These are phyloP conservation scores for Umbellularia californica DNA, from an alignment of 164 flowering plant species.

Conservation along the genomic window DNA sequence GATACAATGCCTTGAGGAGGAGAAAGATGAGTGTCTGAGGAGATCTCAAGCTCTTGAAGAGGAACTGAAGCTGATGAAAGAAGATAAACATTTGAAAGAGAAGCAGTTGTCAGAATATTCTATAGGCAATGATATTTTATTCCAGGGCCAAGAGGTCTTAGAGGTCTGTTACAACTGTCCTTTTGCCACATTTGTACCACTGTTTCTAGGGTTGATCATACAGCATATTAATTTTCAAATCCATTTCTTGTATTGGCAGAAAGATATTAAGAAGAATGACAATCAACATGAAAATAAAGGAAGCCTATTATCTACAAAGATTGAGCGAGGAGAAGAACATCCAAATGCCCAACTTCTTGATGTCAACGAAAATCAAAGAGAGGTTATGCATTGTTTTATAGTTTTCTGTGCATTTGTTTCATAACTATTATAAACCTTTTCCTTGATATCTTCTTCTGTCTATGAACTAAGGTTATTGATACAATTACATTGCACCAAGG, in stretches of 20 bases:
- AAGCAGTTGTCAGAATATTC: slow-evolving; percentile 3
- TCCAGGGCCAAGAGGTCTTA: slow-evolving; percentile 1
- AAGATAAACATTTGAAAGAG: slow-evolving; percentile 23
- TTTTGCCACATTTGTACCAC: not conserved
- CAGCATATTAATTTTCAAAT: not conserved
- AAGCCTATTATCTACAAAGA: slow-evolving; percentile 4
- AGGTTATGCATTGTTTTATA: slow-evolving; percentile 7
- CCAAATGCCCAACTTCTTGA: slow-evolving; percentile 5
- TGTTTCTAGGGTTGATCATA: not conserved
- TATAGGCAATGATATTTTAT: slow-evolving; percentile 8
- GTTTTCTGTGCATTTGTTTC: not conserved
- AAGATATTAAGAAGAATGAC: slow-evolving; percentile 4
- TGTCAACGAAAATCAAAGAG: slow-evolving; percentile 5
- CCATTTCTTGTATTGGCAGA: slow-evolving; percentile 5
- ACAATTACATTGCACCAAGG: not conserved
- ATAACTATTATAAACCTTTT: too few species aligned
- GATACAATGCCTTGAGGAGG: slow-evolving; percentile 51
- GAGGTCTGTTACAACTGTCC: slow-evolving; percentile 23
- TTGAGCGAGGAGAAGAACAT: not conserved
- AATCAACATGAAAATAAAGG: not conserved
- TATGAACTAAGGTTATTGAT: not conserved
- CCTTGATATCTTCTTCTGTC: not conserved
- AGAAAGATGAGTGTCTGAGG: slow-evolving; percentile 37
- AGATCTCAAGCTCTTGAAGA: slow-evolving; percentile 45
- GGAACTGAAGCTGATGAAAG: slow-evolving; percentile 38